Base-by-base conservation (phyloP, 2,329 filamentous ascomycete genomes). In the Ceratocystis huliohia region DNA sequence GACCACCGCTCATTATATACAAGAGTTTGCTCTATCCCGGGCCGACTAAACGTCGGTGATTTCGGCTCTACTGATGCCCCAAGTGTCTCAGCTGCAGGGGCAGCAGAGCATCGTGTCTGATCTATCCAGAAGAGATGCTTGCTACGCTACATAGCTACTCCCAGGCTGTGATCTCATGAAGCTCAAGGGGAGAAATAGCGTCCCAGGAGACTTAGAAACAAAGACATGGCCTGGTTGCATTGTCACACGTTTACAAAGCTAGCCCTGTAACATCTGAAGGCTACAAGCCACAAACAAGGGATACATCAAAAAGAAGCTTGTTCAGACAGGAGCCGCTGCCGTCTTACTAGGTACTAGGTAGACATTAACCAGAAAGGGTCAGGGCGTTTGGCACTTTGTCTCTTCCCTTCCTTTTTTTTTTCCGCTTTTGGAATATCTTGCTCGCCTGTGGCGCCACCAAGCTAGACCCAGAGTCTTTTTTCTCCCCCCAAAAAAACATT, bases 1-100 rank as follows among this genome's bases (percentile, higher is more conserved):
- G 53, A 44, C 46, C 28, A 20, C 17, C 15, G 46, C 33, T 22
- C n/a, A 46, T 68, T 65, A 64, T 68, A 68, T 68, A 68, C 59
- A 65, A 41, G 13, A 41, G 15, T 7, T 20, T 45, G 30, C 45
- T 28, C 37, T 13, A 48, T 25, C 33, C 48, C 8, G 48, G 48
- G 20, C 22, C 25, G 48, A 25, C 48, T 53, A 20, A n/a, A 22
- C 10, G 8, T 28, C 48, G 20, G 17, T 28, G 20, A 15, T 25
- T 53, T 25, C 25, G 20, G 20, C 48, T 53, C 20, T 28, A 28
- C 48, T 53, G 20, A 53, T 53, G 48, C 48, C 13, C 48, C 48
- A 22, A 25, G 15, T 28, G 48, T 53, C 48, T 53, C 48, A 53
- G 48, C 48, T 25, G 2, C 48, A 25, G 22, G 2, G 15, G 25